These are phyloP conservation scores for Perilla frutescens DNA, from an alignment of 257 asterid species.

Conservation along the genomic window DNA sequence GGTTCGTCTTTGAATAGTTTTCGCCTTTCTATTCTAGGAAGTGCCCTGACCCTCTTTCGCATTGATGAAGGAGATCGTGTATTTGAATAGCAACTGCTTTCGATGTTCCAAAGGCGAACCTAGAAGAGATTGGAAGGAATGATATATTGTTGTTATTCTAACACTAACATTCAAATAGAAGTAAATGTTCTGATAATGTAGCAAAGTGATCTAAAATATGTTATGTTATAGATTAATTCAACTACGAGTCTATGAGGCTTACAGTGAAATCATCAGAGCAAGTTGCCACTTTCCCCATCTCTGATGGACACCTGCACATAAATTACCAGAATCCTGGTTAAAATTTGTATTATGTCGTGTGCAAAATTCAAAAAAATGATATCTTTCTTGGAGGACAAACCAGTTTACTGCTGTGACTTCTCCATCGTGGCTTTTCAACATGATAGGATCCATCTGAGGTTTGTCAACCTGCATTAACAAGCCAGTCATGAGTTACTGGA, in stretches of 20 bases:
- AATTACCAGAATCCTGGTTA: slow-evolving; percentile 34
- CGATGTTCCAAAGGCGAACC: slow-evolving; percentile 86
- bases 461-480: slow-evolving; percentile 63
- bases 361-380: not conserved
- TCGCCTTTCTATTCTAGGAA: slow-evolving; percentile 59
- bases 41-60: slow-evolving; percentile 71
- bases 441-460: slow-evolving; percentile 66
- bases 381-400: slow-evolving; percentile 43
- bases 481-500: not conserved
- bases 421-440: slow-evolving; percentile 81
- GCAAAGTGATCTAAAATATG: not conserved
- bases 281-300: slow-evolving; percentile 88
- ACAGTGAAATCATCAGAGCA: slow-evolving; percentile 96
- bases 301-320: slow-evolving; percentile 75
- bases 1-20: slow-evolving; percentile 67
- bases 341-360: not conserved
- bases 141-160: slow-evolving; percentile 2
- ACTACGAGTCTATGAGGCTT: slow-evolving; percentile 40
- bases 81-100: slow-evolving; percentile 73
- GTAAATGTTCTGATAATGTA: not conserved
- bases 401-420: slow-evolving; percentile 97
- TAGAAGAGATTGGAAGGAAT: slow-evolving; percentile 38
- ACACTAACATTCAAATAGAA: not conserved
- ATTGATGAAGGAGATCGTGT: slow-evolving; percentile 81
- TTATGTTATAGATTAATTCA: not conserved